Evolutionary conservation across 2,329 filamentous ascomycete genomes (phyloP), one percentile per base, ranked within the genome.

Genomic region (Fusarium robinianum): DNA sequence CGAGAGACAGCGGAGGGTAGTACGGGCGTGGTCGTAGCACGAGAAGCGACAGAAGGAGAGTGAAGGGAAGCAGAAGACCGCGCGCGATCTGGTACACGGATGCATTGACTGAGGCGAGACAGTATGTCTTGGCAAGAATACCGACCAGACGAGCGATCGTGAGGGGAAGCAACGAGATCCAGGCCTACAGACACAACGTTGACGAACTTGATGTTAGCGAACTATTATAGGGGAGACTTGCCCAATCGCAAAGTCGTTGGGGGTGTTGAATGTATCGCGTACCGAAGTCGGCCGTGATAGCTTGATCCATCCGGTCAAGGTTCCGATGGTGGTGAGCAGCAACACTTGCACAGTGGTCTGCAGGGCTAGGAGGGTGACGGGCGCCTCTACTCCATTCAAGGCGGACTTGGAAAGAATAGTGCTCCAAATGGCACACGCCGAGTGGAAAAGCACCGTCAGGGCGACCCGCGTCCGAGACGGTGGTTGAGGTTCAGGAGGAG

Each of bases 91-190:
- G 57, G 46, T 60, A 60, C 22, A 60, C 57, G 10, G 57, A 60
- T n/a, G 57, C 57, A 30, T 60, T 60, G 34, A 60, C 57, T 1
- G 57, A 60, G 37, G 57, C 57, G 41, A 60, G 57, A 36, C 57
- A 60, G 55, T 60, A 60, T 3, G 57, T 60, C 57, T 60, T 60
- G 24, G 57, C 57, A 43, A 60, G 49, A 29, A 60, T 60, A 22
- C 57, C 57, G 12, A 60, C 46, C 5, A 60, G 53, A 38, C 57
- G 57, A 5, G 57, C 57, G 31, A 56, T 36, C 15, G 57, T 60
- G 45, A 60, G 55, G 37, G 57, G 57, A 18, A 60, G 55, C 15
- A 60, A 48, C 30, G 55, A 31, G 22, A 52, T 48, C 57, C 57
- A 60, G 17, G 57, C 57, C 57, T 60, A 14, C 14, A 15, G 17